Conservation (phyloP, 768 basidiomycete genomes). For the Galerina marginata region DNA sequence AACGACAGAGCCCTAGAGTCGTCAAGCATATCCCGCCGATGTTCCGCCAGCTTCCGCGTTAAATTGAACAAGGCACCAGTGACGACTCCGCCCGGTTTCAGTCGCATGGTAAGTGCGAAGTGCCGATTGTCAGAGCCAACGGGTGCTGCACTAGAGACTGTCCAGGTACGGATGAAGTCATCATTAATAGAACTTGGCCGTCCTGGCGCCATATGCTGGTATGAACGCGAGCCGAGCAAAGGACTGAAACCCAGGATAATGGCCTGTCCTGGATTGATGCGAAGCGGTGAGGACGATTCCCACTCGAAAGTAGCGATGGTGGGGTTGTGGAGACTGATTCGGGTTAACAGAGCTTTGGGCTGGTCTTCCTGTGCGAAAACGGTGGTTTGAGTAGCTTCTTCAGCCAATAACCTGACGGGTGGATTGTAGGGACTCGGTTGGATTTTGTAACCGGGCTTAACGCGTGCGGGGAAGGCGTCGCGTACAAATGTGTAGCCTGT, state of each 20-base stretch:
- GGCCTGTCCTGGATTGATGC: constrained; percentile 54
- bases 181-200: constrained; percentile 56
- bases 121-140: constrained; percentile 9
- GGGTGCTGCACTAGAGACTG: constrained; percentile 46
- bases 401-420: constrained; percentile 55
- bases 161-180: constrained; percentile 71
- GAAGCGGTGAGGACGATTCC: constrained; percentile 37
- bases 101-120: constrained; percentile 57
- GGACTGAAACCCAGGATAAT: constrained; percentile 58
- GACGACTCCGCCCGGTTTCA: constrained; percentile 57
- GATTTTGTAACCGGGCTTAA: constrained; percentile 31
- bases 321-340: constrained; percentile 47
- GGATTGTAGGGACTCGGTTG: constrained; percentile 61
- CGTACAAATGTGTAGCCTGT: constrained; percentile 60
- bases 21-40: constrained; percentile 45
- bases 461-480: constrained; percentile 60
- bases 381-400: constrained; percentile 40
- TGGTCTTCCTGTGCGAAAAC: constrained; percentile 33
- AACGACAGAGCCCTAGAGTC: constrained; percentile 46
- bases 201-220: constrained; percentile 56
- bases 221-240: constrained; percentile 51
- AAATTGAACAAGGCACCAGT: constrained; percentile 61
- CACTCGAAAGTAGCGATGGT: constrained; percentile 64
- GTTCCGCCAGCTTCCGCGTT: constrained; percentile 43
- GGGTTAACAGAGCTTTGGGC: constrained; percentile 40